These are phyloP conservation scores for Sphagnum magellanicum DNA, from an alignment of 228 moss, liverwort and hornwort genomes.

Conservation along the genomic window DNA sequence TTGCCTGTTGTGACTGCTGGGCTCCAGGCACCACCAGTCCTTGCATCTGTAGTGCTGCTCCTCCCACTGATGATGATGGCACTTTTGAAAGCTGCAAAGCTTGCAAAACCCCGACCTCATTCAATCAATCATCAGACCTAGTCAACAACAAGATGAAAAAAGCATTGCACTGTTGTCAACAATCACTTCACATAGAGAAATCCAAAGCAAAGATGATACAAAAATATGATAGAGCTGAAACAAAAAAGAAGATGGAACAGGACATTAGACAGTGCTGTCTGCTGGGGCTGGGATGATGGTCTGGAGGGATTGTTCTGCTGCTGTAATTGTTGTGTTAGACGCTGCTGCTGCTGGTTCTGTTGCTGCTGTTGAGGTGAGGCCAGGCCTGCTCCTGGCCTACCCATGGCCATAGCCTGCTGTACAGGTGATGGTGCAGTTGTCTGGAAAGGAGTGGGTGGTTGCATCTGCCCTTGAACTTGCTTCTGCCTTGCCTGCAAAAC, in stretches of 20 bases:
- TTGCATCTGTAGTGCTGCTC: constrained; percentile 45
- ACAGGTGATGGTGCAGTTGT: constrained; percentile 9
- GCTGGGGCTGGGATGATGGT: constrained; percentile 13
- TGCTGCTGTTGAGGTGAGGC: constrained; percentile 29
- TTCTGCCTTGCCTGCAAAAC: constrained; percentile 60
- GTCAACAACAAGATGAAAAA: no score
- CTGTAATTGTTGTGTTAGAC: constrained; percentile 20
- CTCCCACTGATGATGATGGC: constrained; percentile 17
- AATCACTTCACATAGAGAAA: no score
- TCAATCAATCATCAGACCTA: no score
- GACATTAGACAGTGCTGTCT: constrained; percentile 10
- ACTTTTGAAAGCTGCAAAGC: constrained; percentile 33
- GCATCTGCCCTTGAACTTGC: constrained; percentile 41
- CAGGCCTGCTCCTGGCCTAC: constrained; percentile 17
- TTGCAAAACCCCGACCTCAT: no score
- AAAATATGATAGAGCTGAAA: no score
- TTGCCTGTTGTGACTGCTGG: constrained; percentile 22
- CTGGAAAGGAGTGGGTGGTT: constrained; percentile 40
- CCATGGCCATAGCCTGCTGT: constrained; percentile 36
- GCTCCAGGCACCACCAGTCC: constrained; percentile 21
- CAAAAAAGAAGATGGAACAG: no score
- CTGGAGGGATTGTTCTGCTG: constrained; percentile 17
- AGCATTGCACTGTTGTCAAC: no score
- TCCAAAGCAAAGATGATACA: no score
- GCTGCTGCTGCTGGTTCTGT: constrained; percentile 29